A percentile compares a stretch with the other conserved stretches of the same genome.
Evolutionary conservation across 2,329 filamentous ascomycete genomes (phyloP).

Genomic region (Herpomyces periplanetae): DNA sequence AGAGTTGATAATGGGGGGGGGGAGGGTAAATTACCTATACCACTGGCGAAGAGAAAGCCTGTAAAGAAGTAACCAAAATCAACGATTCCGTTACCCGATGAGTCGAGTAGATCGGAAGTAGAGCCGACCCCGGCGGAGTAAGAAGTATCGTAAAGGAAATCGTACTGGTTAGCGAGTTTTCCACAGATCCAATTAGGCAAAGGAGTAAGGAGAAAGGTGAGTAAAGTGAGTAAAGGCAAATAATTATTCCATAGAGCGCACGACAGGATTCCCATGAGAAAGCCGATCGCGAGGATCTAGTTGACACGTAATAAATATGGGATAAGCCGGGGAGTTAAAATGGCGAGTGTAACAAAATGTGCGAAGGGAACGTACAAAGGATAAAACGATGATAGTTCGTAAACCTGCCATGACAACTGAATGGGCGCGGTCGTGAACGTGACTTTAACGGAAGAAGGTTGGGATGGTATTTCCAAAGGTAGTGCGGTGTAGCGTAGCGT

Average conservation of each 20-base stretch:
- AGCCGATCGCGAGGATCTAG: slow-evolving; percentile 71
- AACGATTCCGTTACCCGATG: no score
- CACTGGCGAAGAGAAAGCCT: slow-evolving; percentile 86
- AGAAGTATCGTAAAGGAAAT: slow-evolving; percentile 43
- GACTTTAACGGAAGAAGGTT: slow-evolving; percentile 1
- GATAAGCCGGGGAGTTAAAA: slow-evolving; percentile 1
- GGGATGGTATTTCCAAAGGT: no score
- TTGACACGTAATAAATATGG: not conserved
- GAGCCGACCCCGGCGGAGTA: slow-evolving; percentile 21
- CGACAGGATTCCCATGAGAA: slow-evolving; percentile 91
- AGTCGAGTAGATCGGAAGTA: no score
- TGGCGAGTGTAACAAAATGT: slow-evolving; percentile 1
- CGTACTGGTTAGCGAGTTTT: slow-evolving; percentile 59
- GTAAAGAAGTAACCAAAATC: slow-evolving; percentile 82
- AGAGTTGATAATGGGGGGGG: slow-evolving; percentile 1
- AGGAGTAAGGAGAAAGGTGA: slow-evolving; percentile 68
- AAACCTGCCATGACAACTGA: slow-evolving; percentile 32
- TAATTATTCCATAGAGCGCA: slow-evolving; percentile 82
- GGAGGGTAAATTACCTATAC: slow-evolving; percentile 30
- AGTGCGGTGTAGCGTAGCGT: no score
- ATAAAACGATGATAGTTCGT: slow-evolving; percentile 94
- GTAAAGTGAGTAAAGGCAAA: slow-evolving; percentile 75
- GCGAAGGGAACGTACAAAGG: slow-evolving; percentile 25
- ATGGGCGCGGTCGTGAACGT: slow-evolving; percentile 2
- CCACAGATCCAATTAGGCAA: slow-evolving; percentile 85